Conservation (phyloP, 192 early-diverging fungal species). For the Jimgerdemannia flammicorona region DNA sequence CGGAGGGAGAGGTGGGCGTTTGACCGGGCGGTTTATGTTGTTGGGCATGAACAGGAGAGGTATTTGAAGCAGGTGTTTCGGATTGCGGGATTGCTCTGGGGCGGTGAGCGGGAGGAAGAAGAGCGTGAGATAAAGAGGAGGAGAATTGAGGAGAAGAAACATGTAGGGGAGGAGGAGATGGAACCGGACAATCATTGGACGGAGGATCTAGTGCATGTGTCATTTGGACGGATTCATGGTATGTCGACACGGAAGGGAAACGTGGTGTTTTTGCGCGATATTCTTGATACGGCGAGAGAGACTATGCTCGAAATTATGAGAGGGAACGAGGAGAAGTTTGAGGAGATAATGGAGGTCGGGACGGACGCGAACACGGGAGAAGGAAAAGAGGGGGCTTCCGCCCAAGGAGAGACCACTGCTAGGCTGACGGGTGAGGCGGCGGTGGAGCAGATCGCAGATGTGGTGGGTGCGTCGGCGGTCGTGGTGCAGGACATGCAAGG, state of each 20-base stretch:
- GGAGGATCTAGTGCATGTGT: slow-evolving; percentile 72
- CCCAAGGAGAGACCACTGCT: slow-evolving; percentile 6
- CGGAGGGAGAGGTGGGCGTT: slow-evolving; percentile 73
- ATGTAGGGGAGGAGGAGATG: slow-evolving; percentile 9
- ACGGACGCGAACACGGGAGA: slow-evolving; percentile 19
- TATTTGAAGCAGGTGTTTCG: slow-evolving; percentile 92
- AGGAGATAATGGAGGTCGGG: slow-evolving; percentile 40
- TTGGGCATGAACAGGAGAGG: slow-evolving; percentile 77
- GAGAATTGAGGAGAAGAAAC: neutral
- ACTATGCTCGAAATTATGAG: slow-evolving; percentile 81
- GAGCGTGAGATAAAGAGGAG: slow-evolving; percentile 30
- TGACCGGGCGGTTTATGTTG: slow-evolving; percentile 84
- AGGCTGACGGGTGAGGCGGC: slow-evolving; percentile 18
- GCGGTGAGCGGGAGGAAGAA: neutral
- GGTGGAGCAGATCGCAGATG: slow-evolving; percentile 70
- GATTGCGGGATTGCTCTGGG: slow-evolving; percentile 64
- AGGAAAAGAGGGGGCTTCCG: neutral
- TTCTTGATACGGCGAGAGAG: slow-evolving; percentile 76
- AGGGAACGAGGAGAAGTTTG: slow-evolving; percentile 70
- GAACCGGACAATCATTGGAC: slow-evolving; percentile 59
- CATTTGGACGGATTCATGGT: slow-evolving; percentile 85
- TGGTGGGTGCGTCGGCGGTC: slow-evolving; percentile 84
- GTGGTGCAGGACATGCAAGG: slow-evolving; percentile 85
- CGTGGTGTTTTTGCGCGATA: slow-evolving; percentile 90
- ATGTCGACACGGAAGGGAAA: slow-evolving; percentile 93